These are phyloP conservation scores for Phytopythium mirpurense DNA, from an alignment of 352 stramenopile genomes.

Conservation along the genomic window DNA sequence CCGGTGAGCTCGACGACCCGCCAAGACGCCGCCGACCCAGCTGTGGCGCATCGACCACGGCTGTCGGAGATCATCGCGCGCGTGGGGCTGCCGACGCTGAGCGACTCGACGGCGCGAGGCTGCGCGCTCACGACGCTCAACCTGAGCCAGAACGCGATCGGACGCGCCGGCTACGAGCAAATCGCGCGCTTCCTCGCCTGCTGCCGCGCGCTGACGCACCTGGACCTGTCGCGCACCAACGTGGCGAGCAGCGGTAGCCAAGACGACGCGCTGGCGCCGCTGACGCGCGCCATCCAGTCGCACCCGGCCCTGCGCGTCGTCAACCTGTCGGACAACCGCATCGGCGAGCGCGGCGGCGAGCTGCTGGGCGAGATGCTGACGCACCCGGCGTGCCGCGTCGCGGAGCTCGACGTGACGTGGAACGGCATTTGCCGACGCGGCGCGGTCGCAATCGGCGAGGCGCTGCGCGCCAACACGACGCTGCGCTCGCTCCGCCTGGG, in stretches of 20 bases:
- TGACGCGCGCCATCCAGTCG: conserved; percentile 47
- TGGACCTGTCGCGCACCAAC: conserved; percentile 59
- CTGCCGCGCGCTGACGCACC: conserved; percentile 36
- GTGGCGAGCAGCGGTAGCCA: conserved; percentile 14
- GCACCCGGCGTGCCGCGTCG: conserved; percentile 38
- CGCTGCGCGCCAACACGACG: conserved; percentile 45
- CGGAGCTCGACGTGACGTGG: conserved; percentile 58
- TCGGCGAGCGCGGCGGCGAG: conserved; percentile 38
- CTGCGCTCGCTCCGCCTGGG: conserved; percentile 41
- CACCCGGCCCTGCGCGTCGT: conserved; percentile 44
- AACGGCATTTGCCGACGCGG: conserved; percentile 58
- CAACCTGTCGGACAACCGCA: conserved; percentile 64
- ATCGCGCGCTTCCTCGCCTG: conserved; percentile 48
- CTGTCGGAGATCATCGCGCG: conserved; percentile 5
- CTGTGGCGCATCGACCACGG: conserved; percentile 8
- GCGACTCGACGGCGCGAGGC: conserved; percentile 9
- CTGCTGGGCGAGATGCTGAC: conserved; percentile 64
- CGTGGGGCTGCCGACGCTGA: conserved; percentile 5
- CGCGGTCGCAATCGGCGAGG: conserved; percentile 44
- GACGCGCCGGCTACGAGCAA: conserved; percentile 39
- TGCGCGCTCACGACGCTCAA: conserved; percentile 54
- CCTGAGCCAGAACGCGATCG: conserved; percentile 67
- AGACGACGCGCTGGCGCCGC: conserved; percentile 31
- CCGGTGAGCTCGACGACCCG: not conserved
- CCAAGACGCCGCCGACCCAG: not conserved